Evolutionary conservation across 1,139 yeast genomes (phyloP).

Genomic region (Taphrina betulina): DNA sequence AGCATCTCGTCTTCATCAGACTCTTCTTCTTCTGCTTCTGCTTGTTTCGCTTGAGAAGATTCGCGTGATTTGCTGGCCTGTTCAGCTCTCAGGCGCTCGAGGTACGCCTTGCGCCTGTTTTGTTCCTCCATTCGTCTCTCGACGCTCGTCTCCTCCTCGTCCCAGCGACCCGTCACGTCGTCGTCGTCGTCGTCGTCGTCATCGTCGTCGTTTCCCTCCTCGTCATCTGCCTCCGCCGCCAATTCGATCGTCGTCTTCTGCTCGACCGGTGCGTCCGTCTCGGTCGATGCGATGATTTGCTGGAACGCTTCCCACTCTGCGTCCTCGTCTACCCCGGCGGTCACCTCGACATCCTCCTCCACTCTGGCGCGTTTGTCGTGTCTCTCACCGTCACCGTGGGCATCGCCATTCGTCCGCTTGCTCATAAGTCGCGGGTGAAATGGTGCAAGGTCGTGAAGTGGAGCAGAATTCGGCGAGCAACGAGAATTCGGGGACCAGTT

Average conservation of each 20-base stretch:
- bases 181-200: conserved; percentile 17
- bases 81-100: conserved; percentile 9
- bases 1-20: background rate
- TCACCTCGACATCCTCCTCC: conserved; percentile 3
- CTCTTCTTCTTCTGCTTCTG: background rate
- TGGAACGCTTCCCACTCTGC: conserved; percentile 31
- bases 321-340: conserved; percentile 3
- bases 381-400: background rate
- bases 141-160: conserved; percentile 12
- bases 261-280: background rate
- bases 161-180: background rate
- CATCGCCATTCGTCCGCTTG: conserved; percentile 7
- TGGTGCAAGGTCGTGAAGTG: no score
- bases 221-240: background rate
- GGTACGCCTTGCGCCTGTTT: conserved; percentile 11
- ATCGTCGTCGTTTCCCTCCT: background rate
- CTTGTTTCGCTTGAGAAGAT: background rate
- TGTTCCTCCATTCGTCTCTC: conserved; percentile 25
- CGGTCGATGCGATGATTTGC: conserved; percentile 5
- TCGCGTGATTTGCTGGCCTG: background rate
- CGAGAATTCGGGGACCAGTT: no score
- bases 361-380: background rate
- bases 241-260: background rate
- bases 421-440: no score
- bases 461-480: no score